Evolutionary conservation across 1,284 basidiomycete species (phyloP), one percentile per base, ranked within the genome.

Genomic region (Flammula alnicola): DNA sequence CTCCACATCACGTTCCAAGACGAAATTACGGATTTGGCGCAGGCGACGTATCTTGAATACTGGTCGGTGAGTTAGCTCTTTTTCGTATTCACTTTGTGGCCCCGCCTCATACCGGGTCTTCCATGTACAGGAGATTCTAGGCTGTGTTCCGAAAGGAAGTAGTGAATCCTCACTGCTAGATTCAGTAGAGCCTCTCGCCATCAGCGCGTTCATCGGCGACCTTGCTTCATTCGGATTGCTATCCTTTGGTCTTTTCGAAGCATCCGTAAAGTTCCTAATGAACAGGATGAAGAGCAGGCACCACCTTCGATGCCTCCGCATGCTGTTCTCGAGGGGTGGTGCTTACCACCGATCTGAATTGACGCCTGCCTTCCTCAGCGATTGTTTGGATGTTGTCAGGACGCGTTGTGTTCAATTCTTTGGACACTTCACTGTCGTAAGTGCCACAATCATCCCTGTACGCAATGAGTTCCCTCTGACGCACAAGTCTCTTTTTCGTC

Each of bases 131-230:
- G 25, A 22, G n/a, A 17, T 22, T 5, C 26, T 32, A 11, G 25
- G 19, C 17, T 11, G 22, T 9, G 23, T 17, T 5, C 33, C 25
- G 3, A 14, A 47, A 12, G 19, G 38, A 1, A 17, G 17, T 14
- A 5, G 11, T 7, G 5, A 0, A 16, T 27, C 5, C 3, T 8
- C 3, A 20, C 17, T n/a, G 19, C 16, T 30, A 0, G 9, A 16
- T 6, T 3, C 19, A n/a, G 35, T 46, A 16, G 44, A 49, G 11
- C 47, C 47, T n/a, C 14, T 49, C 3, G 52, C 52, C 12, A 32
- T 54, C 12, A 25, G 32, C 26, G 47, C 52, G 5, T 47, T 49
- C 23, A 43, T 54, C 9, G 52, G 52, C 12, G 52, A 54, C 25
- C 17, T 54, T 3, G 22, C 17, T 10, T 49, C 32, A 4, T 19